phyloP scores from a whole-genome alignment of 179 eudicot genomes.

The Gypsophila paniculata region DNA sequence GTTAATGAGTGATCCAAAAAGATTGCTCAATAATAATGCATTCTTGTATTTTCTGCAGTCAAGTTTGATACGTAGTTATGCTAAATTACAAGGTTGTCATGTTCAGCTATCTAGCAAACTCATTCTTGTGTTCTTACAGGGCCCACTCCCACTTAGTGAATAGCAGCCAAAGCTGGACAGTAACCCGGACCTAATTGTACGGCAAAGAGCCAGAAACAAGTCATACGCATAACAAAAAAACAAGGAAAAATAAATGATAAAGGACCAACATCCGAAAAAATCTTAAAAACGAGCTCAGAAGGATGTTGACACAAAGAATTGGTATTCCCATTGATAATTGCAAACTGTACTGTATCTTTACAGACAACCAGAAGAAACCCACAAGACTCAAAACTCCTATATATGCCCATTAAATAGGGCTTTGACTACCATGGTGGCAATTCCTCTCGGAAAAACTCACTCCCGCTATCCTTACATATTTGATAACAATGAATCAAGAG shows the following conservation, averaged over 20 bases:
- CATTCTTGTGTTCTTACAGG: neutral
- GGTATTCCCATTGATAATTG: constrained; percentile 25
- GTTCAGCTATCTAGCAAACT: neutral
- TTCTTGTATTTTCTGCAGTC: no score
- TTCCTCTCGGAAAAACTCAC: constrained; percentile 18
- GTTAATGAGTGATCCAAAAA: no score
- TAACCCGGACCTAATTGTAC: neutral
- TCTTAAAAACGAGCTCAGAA: no score
- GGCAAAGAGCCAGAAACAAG: neutral
- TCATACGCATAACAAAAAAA: neutral
- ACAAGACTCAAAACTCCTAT: constrained; percentile 22
- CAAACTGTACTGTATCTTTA: constrained; percentile 22
- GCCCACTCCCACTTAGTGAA: neutral
- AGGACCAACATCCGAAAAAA: neutral
- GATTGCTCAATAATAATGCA: no score
- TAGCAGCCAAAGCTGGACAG: constrained; percentile 1
- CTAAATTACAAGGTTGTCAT: neutral
- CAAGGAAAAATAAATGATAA: no score
- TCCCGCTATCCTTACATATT: constrained; percentile 20
- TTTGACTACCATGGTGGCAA: constrained; percentile 14
- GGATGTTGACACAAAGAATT: constrained; percentile 15
- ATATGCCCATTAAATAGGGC: constrained; percentile 20
- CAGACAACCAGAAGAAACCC: constrained; percentile 27
- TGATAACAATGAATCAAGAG: constrained; percentile 18
- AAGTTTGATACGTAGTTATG: neutral